These are phyloP conservation scores for Amphibolis antarctica DNA, from an alignment of 106 monocot species.

Conservation along the genomic window DNA sequence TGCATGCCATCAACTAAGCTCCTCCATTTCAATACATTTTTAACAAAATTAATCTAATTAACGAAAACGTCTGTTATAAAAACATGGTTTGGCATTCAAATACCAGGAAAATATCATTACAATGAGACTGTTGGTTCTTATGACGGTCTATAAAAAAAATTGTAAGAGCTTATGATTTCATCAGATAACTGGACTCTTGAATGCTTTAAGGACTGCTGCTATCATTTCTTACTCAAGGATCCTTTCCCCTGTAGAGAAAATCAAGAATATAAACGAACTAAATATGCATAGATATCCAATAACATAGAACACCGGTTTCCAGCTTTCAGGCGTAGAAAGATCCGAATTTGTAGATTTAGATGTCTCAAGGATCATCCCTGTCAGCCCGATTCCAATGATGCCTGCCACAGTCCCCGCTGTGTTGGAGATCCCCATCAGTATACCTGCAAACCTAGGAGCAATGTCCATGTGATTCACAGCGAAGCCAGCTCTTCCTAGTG, in stretches of 20 bases:
- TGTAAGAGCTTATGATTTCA: background rate
- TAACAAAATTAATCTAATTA: too few species aligned
- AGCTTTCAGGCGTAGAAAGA: constrained; percentile 48
- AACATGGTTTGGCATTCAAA: too few species aligned
- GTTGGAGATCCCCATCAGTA: constrained; percentile 96
- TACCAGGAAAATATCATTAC: too few species aligned
- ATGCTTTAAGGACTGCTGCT: background rate
- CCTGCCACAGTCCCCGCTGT: constrained; percentile 93
- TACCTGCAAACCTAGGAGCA: constrained; percentile 89
- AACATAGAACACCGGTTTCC: constrained; percentile 75
- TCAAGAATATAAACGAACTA: constrained; percentile 63
- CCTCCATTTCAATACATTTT: too few species aligned
- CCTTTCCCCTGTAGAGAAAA: constrained; percentile 75
- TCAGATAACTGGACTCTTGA: too few species aligned
- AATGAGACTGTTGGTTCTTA: too few species aligned
- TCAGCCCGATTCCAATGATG: constrained; percentile 86
- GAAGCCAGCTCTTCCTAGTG: constrained; percentile 90
- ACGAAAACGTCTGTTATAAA: too few species aligned
- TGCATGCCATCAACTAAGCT: too few species aligned
- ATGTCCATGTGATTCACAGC: constrained; percentile 95
- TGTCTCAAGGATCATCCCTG: constrained; percentile 68
- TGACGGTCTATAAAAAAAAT: background rate
- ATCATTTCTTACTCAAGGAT: constrained; percentile 42
- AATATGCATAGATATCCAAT: constrained; percentile 77
- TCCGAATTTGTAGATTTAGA: constrained; percentile 45